These are phyloP conservation scores for Calonectria crousiana DNA, from an alignment of 2,329 filamentous ascomycete species.

Conservation along the genomic window DNA sequence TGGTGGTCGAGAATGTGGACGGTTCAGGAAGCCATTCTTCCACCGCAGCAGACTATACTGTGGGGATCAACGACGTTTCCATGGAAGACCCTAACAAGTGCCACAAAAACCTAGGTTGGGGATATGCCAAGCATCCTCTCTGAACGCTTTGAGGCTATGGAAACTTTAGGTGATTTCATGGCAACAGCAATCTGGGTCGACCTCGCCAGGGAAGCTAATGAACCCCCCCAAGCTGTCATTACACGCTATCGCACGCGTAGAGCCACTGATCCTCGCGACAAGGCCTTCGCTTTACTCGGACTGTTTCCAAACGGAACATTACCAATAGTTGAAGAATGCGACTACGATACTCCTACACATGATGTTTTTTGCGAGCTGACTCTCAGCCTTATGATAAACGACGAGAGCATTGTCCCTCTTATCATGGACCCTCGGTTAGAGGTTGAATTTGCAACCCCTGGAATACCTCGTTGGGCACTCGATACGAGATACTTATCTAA, in stretches of 20 bases:
- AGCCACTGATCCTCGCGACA: conserved; percentile 28
- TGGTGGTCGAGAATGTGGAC: conserved; percentile 28
- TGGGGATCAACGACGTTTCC: conserved; percentile 22
- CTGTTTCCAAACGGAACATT: conserved; percentile 6
- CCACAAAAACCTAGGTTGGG: conserved; percentile 16
- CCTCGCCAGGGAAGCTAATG: background rate
- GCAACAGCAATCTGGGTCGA: conserved; percentile 19
- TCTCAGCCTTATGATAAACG: conserved; percentile 23
- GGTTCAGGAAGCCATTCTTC: conserved; percentile 29
- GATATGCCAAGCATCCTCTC: background rate
- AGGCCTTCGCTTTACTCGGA: conserved; percentile 23
- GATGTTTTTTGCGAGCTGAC: conserved; percentile 26
- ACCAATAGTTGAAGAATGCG: conserved; percentile 18
- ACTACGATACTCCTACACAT: conserved; percentile 12
- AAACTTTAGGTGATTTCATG: conserved; percentile 1
- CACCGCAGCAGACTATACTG: conserved; percentile 1
- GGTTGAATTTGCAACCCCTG: conserved; percentile 20
- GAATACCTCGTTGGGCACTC: conserved; percentile 26
- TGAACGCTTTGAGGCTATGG: background rate
- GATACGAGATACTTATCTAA: conserved; percentile 11
- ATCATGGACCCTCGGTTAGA: conserved; percentile 26
- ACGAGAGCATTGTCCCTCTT: conserved; percentile 19
- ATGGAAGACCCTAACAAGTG: conserved; percentile 18
- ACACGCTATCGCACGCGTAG: conserved; percentile 19
- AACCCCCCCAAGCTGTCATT: background rate